These are phyloP conservation scores for Sugiyamaella pinicola DNA, from an alignment of 1,139 yeast genomes.

Conservation along the genomic window DNA sequence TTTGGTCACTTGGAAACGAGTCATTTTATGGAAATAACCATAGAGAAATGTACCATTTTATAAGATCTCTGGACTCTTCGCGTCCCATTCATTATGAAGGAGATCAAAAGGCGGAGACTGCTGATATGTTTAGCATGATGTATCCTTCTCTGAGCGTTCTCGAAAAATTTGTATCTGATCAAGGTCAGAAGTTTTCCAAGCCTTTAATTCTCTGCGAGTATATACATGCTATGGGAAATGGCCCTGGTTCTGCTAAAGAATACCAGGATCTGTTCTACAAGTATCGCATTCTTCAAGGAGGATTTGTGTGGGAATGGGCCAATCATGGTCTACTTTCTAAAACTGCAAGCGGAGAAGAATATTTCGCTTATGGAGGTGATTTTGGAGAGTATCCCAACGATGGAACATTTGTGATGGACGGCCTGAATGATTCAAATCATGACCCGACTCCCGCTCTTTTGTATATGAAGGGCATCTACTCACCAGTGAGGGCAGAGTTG, in stretches of 20 bases:
- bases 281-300: conserved; percentile 42
- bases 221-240: conserved; percentile 47
- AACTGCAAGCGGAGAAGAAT: conserved; percentile 21
- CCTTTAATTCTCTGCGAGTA: conserved; percentile 45
- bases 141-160: conserved; percentile 35
- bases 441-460: conserved; percentile 43
- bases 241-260: conserved; percentile 42
- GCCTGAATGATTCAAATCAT: conserved; percentile 40
- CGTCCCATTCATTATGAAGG: conserved; percentile 44
- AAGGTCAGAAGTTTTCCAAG: conserved; percentile 33
- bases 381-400: conserved; percentile 43
- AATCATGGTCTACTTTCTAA: conserved; percentile 40
- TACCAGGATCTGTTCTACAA: conserved; percentile 42
- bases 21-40: conserved; percentile 43
- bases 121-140: conserved; percentile 43
- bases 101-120: conserved; percentile 33
- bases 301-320: conserved; percentile 47
- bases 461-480: conserved; percentile 39
- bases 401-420: conserved; percentile 45
- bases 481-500: conserved; percentile 33
- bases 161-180: conserved; percentile 30
- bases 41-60: conserved; percentile 36
- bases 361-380: conserved; percentile 44
- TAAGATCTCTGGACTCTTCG: conserved; percentile 36
- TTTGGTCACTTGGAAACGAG: conserved; percentile 47